A percentile compares a stretch with the other conserved stretches of the same genome.
These are phyloP conservation scores for Fraxinus baroniana DNA, from an alignment of 305 asterid species.

Conservation along the genomic window DNA sequence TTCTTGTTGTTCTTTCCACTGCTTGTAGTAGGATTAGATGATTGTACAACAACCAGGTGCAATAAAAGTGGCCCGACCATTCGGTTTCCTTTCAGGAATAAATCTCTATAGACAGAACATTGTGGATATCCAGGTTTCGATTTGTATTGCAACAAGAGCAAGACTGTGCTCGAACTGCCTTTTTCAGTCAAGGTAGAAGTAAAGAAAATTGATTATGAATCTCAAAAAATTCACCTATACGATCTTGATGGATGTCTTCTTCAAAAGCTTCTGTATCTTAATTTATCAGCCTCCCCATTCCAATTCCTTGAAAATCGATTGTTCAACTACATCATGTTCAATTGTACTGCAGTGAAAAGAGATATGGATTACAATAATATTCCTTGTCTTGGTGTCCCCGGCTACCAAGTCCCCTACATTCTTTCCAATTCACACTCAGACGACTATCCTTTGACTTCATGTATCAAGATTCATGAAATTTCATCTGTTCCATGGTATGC, in stretches of 20 bases:
- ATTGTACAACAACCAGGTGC: slow-evolving; percentile 26
- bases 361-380: background rate
- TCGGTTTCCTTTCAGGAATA: slow-evolving; percentile 27
- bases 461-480: background rate
- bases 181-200: slow-evolving; percentile 1
- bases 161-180: slow-evolving; percentile 22
- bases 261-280: background rate
- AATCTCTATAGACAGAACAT: slow-evolving; percentile 14
- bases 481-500: background rate
- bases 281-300: slow-evolving; percentile 3
- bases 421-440: background rate
- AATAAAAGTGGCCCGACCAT: slow-evolving; percentile 22
- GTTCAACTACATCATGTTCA: background rate
- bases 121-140: slow-evolving; percentile 39
- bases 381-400: background rate
- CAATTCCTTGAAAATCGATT: background rate
- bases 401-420: background rate
- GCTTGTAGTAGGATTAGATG: slow-evolving; percentile 4
- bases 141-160: slow-evolving; percentile 26
- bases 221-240: slow-evolving; percentile 14
- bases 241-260: slow-evolving; percentile 14
- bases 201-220: slow-evolving; percentile 6
- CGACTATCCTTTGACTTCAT: background rate
- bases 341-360: slow-evolving; percentile 6
- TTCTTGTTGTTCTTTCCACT: slow-evolving; percentile 1